Conservation (phyloP, 1,284 basidiomycete species). For the Naganishia cerealis region DNA sequence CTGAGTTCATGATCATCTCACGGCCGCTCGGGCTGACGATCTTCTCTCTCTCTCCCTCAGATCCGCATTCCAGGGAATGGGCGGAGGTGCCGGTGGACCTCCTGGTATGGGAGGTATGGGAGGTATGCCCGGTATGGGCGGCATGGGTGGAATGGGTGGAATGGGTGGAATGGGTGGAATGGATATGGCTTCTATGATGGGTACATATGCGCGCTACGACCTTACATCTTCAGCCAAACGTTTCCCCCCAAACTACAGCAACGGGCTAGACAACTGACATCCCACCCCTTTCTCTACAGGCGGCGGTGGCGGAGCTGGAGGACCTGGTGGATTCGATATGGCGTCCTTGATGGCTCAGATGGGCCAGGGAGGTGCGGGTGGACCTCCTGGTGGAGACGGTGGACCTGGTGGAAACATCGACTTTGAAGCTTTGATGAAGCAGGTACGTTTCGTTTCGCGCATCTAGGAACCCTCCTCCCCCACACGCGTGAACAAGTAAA, state of each 20-base stretch:
- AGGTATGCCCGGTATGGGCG: conserved; percentile 39
- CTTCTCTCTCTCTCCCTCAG: conserved; percentile 22
- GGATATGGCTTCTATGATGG: conserved; percentile 45
- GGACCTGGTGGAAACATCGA: conserved; percentile 28
- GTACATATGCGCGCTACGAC: not conserved
- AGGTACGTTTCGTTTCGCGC: conserved; percentile 6
- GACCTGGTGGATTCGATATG: conserved; percentile 47
- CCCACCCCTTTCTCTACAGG: conserved; percentile 52
- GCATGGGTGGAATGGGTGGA: conserved; percentile 55
- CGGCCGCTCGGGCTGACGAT: not conserved
- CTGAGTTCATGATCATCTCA: not conserved
- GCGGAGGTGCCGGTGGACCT: conserved; percentile 34
- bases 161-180: conserved; percentile 57
- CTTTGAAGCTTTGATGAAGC: conserved; percentile 30
- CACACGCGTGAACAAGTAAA: not conserved
- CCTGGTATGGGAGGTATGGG: conserved; percentile 45
- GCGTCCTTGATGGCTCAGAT: conserved; percentile 28
- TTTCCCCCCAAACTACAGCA: not conserved
- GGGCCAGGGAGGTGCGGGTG: conserved; percentile 24
- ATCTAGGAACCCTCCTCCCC: no score
- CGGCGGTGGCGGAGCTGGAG: conserved; percentile 43
- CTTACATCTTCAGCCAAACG: not conserved
- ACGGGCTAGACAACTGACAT: not conserved
- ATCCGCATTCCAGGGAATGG: conserved; percentile 36
- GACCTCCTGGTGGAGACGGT: conserved; percentile 29